A percentile compares a stretch with the other conserved stretches of the same genome.
Evolutionary conservation across 352 stramenopile species (phyloP).

Genomic region (Phytophthora sojae): DNA sequence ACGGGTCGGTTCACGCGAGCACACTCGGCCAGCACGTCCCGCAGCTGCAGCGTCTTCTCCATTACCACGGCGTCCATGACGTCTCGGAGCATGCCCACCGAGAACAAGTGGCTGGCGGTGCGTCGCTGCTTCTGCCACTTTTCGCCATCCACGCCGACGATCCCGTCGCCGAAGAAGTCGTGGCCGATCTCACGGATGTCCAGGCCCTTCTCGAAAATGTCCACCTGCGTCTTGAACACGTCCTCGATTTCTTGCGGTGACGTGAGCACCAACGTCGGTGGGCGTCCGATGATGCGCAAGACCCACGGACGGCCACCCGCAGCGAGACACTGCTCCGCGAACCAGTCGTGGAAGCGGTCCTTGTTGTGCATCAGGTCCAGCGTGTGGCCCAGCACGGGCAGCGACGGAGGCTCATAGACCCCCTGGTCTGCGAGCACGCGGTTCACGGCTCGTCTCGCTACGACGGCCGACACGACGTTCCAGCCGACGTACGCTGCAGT

Average conservation of each 20-base stretch:
- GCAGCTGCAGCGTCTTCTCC: conserved; percentile 36
- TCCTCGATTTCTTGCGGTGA: conserved; percentile 32
- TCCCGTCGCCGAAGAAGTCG: conserved; percentile 60
- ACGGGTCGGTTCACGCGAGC: conserved; percentile 15
- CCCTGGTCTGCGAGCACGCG: conserved; percentile 20
- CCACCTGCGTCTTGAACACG: conserved; percentile 48
- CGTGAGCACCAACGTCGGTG: conserved; percentile 32
- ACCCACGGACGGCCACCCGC: conserved; percentile 47
- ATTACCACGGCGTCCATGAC: conserved; percentile 53
- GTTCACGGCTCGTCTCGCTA: conserved; percentile 11
- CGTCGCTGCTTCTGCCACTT: conserved; percentile 72
- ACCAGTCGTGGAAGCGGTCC: conserved; percentile 62
- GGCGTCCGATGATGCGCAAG: conserved; percentile 40
- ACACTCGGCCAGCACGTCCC: conserved; percentile 29
- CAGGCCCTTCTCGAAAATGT: conserved; percentile 53
- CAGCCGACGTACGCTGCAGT: conserved; percentile 21
- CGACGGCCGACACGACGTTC: conserved; percentile 15
- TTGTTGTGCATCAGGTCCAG: conserved; percentile 39
- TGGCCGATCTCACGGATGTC: conserved; percentile 30
- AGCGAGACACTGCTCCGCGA: conserved; percentile 49
- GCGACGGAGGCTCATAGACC: conserved; percentile 28
- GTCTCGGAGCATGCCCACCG: conserved; percentile 50
- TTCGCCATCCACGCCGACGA: conserved; percentile 57
- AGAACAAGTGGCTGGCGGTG: conserved; percentile 87
- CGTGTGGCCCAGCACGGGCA: conserved; percentile 42